Conservation (phyloP, 164 flowering plant genomes). For the Platanus orientalis region DNA sequence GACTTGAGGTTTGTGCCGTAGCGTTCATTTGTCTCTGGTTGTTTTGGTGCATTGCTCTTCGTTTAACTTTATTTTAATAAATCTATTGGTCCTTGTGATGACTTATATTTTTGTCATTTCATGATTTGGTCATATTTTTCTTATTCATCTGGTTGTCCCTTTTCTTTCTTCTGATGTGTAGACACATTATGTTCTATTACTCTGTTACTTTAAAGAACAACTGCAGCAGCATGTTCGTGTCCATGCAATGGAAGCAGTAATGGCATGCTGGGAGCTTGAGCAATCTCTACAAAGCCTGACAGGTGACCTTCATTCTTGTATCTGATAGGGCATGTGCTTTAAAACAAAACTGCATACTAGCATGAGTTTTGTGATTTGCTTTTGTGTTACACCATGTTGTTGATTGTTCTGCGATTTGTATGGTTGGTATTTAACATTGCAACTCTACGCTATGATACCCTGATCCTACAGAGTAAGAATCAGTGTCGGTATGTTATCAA, state of each 20-base stretch:
- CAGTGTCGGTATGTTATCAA: too few species aligned
- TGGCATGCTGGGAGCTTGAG: slow-evolving; percentile 95
- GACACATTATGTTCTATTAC: slow-evolving; percentile 85
- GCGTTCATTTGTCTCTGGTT: too few species aligned
- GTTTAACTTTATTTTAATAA: neutral
- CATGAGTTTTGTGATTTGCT: too few species aligned
- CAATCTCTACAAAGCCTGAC: slow-evolving; percentile 80
- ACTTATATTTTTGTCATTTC: neutral
- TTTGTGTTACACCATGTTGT: too few species aligned
- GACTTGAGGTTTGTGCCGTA: too few species aligned
- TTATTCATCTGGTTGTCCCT: slow-evolving; percentile 2
- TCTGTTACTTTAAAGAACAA: slow-evolving; percentile 90
- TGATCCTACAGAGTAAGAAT: too few species aligned
- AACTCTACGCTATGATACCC: too few species aligned
- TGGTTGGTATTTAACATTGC: too few species aligned
- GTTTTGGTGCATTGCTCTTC: too few species aligned
- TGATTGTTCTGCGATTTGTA: too few species aligned
- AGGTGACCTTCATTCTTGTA: slow-evolving; percentile 29
- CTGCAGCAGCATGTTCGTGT: slow-evolving; percentile 92
- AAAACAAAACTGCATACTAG: too few species aligned
- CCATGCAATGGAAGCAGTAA: slow-evolving; percentile 96
- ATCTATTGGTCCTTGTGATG: neutral
- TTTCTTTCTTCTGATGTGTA: slow-evolving; percentile 26
- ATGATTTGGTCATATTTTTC: neutral
- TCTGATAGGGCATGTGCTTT: neutral